Evolutionary conservation across 208 protist species (phyloP), one percentile per base, ranked within the genome.

Genomic region (Jaenimonas drosophilae): DNA sequence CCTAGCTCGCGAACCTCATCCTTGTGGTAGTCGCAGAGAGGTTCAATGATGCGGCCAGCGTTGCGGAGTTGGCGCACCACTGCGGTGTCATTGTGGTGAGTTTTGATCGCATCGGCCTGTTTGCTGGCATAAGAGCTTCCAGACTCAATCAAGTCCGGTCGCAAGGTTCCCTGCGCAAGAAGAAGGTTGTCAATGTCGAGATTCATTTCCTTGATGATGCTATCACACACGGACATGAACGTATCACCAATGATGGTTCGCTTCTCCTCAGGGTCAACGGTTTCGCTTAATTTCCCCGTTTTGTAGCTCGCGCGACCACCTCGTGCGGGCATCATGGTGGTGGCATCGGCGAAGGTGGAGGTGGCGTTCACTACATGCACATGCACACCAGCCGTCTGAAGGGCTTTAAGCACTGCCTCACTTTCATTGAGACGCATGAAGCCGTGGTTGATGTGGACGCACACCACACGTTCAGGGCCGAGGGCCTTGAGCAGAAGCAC

Each of bases 211-310:
- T 84, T 76, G 24, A 87, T 70, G 2, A 80, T 70, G 14, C 51
- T 26, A 53, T 94, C 74, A 46, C 83, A 88, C 23, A 91, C 74
- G 21, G 64, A 54, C 91, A 99, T 98, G 73, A 99, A 99, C 3
- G 91, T 97, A 74, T 98, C 93, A 34, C 97, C 97, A 66, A 99
- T 99, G 36, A 98, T 98, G 49, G 91, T 97, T 34, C 97, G 84
- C 75, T 98, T 99, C 37, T 93, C 69, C 66, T 98, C 95, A 9
- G 93, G 77, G 20, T 78, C 76, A 21, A 45, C 64, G 6, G 65
- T 70, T 38, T 76, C 64, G 44, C 59, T 83, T 24, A 78, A 58
- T 45, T 36, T 59, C 66, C 70, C 59, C 25, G 64, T 72, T 57
- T 87, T 73, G 70, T 68, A n/a, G 49, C 76, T 79, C 67, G 71